Base-by-base conservation (phyloP, 495 filamentous ascomycete genomes). In the Xylaria intraflava region DNA sequence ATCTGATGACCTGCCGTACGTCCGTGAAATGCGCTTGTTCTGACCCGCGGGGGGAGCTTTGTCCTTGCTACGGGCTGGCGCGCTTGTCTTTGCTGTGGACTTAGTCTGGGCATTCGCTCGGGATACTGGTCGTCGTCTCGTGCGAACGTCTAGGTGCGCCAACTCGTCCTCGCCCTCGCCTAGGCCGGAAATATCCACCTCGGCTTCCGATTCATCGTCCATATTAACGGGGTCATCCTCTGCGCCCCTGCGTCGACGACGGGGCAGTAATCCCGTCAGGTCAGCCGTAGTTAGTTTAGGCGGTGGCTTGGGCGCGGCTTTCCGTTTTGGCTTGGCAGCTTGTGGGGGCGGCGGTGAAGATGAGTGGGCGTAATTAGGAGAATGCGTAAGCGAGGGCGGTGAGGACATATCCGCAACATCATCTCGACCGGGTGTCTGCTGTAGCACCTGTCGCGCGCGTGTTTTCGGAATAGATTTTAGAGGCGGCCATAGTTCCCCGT, bases 361-460 rank as follows among this genome's bases (percentile, higher is more conserved):
- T 51, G 57, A 58, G 55, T 48, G 63, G 33, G 57, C 64, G 52
- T 71, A 75, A 49, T 77, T 75, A 2, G 75, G 75, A 2, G 75
- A 78, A 54, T 78, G 73, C 9, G 75, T 78, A 0, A 78, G 67
- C 2, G 75, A 78, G 3, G 75, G 75, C 0, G 74, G 75, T 11
- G 75, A 78, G 1, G 75, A 78, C 12, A 75, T 59, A 29, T 72
- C 67, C 7, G 74, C 77, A 33, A 59, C 23, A 22, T 62, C 57
- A 31, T 72, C 66, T 41, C 61, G 56, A 0, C 46, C 70, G 57
- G 19, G 70, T 61, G 49, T 71, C 64, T 48, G 47, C 48, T 29
- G 62, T 42, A 64, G 52, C 33, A 49, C 56, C 12, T 59, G 62
- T 17, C 56, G 53, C n/a, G 56, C 26, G 30, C 59, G 62, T 54